Conservation (phyloP, 352 stramenopile genomes). For the Globisporangium takayamanum region DNA sequence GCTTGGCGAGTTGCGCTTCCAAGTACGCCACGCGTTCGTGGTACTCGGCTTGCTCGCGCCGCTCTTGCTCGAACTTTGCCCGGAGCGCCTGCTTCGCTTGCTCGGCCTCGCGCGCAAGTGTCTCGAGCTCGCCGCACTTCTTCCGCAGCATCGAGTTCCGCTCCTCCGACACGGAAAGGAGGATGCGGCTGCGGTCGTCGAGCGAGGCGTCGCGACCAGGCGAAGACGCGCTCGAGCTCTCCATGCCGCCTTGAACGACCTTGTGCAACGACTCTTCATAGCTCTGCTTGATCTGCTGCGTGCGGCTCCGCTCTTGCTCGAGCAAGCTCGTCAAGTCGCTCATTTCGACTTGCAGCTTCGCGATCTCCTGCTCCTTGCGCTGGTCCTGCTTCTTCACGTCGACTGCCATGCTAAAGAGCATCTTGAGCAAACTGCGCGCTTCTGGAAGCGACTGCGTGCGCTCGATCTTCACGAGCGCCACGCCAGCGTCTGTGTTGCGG, state of each 20-base stretch:
- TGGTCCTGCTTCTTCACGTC: conserved; percentile 86
- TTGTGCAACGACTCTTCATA: conserved; percentile 82
- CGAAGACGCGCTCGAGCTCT: conserved; percentile 15
- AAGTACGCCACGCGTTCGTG: conserved; percentile 59
- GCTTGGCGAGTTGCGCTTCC: conserved; percentile 46
- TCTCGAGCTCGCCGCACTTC: conserved; percentile 75
- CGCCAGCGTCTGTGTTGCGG: conserved; percentile 29
- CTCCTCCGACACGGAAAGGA: conserved; percentile 76
- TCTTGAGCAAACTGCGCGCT: conserved; percentile 72
- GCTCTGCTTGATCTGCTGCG: conserved; percentile 72
- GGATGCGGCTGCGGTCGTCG: conserved; percentile 52
- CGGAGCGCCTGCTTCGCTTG: conserved; percentile 46
- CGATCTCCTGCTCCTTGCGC: conserved; percentile 66
- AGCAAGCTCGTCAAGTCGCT: conserved; percentile 48
- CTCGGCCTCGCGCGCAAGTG: conserved; percentile 27
- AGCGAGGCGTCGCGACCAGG: conserved; percentile 11
- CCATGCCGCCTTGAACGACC: conserved; percentile 40
- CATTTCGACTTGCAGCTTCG: conserved; percentile 70
- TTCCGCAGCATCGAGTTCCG: conserved; percentile 57
- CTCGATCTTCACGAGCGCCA: conserved; percentile 71
- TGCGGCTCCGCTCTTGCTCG: conserved; percentile 66
- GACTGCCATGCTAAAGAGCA: conserved; percentile 84
- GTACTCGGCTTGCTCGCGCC: conserved; percentile 15
- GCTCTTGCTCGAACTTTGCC: conserved; percentile 25
- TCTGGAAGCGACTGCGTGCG: conserved; percentile 79